phyloP scores from a whole-genome alignment of 352 stramenopile species.

The Phytopythium mirpurense region DNA sequence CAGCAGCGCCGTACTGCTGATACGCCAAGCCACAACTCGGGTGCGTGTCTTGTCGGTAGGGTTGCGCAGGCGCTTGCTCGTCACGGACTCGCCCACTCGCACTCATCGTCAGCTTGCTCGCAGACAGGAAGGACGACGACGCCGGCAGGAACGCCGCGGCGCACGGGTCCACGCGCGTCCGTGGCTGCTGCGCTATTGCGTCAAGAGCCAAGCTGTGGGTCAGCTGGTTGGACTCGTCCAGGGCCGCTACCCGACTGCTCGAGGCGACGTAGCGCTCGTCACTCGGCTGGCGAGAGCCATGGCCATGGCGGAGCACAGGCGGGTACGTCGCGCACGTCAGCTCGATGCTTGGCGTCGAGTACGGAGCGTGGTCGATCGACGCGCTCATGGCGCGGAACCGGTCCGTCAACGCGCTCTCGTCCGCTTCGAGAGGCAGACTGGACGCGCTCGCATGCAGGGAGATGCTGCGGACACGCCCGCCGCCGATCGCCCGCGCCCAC shows the following conservation, averaged over 20 bases:
- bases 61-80: neutral
- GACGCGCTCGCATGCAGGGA: neutral
- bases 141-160: neutral
- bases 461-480: neutral
- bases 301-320: neutral
- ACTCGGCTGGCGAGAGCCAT: neutral
- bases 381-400: conserved; percentile 2
- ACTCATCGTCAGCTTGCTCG: neutral
- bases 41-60: neutral
- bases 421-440: neutral
- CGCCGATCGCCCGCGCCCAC: conserved; percentile 1
- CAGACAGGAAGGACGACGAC: conserved; percentile 1
- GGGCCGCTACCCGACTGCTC: neutral
- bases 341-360: conserved; percentile 2
- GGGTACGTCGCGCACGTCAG: conserved; percentile 7
- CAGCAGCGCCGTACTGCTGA: neutral
- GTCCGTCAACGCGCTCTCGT: neutral
- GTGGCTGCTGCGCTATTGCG: neutral
- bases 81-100: neutral
- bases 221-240: neutral
- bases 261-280: neutral
- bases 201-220: neutral
- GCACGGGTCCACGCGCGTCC: conserved; percentile 1
- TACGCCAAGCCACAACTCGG: neutral
- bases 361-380: neutral